Evolutionary conservation across 2,329 filamentous ascomycete species (phyloP).

Genomic region (Zymoseptoria pseudotritici): DNA sequence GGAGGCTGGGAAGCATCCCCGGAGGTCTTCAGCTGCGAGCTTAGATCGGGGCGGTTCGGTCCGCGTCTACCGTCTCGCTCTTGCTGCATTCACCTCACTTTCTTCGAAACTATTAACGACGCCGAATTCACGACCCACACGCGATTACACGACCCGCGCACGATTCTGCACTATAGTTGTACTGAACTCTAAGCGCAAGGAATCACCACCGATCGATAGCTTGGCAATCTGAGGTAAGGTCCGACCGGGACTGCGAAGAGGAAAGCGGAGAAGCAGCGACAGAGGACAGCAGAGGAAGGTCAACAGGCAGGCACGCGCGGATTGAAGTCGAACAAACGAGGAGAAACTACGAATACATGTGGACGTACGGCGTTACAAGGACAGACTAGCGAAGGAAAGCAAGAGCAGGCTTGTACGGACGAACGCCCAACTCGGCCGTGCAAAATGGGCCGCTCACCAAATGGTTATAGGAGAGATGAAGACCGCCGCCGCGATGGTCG

Average conservation of each 20-base stretch:
- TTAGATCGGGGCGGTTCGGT: neutral
- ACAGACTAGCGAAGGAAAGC: neutral
- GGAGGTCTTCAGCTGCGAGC: neutral
- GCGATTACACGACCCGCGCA: neutral
- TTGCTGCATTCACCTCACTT: neutral
- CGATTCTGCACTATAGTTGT: neutral
- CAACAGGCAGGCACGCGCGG: neutral
- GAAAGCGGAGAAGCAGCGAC: neutral
- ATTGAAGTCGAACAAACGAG: neutral
- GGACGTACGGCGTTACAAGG: neutral
- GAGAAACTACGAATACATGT: neutral
- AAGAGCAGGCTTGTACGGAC: conserved; percentile 9
- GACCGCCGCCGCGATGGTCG: conserved; percentile 11
- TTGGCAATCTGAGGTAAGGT: conserved; percentile 1
- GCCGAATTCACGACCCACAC: neutral
- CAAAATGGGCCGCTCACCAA: conserved; percentile 21
- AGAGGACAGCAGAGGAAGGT: neutral
- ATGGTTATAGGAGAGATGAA: conserved; percentile 18
- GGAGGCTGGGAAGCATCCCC: neutral
- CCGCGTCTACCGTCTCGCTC: neutral
- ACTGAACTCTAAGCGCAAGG: neutral
- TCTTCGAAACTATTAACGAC: neutral
- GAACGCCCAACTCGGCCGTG: conserved; percentile 7
- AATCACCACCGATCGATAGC: neutral
- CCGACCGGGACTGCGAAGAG: neutral